phyloP scores from a whole-genome alignment of 352 stramenopile genomes.

The Pythium guiyangense region DNA sequence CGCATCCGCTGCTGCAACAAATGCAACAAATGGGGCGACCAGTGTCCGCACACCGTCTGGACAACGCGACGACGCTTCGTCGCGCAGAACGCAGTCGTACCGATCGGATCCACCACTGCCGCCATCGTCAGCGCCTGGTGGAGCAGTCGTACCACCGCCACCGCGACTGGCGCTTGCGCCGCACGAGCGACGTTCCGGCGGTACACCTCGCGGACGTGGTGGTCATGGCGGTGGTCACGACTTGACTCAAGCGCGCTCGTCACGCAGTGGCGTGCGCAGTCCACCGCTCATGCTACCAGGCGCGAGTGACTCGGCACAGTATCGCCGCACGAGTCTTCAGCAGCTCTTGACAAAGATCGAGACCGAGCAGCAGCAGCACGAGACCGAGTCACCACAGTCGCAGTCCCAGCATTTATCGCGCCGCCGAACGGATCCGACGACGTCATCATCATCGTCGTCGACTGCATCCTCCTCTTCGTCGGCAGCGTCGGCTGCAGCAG shows the following conservation, averaged over 20 bases:
- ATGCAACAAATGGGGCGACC: background rate
- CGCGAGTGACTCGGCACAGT: slow-evolving; percentile 24
- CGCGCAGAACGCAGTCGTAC: background rate
- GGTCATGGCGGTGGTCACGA: too few relatives aligned
- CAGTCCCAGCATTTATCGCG: background rate
- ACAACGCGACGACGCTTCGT: slow-evolving; percentile 4
- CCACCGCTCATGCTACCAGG: slow-evolving; percentile 13
- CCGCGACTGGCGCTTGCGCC: too few relatives aligned
- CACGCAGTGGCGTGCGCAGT: slow-evolving; percentile 3
- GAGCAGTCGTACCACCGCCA: too few relatives aligned
- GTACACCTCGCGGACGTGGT: too few relatives aligned
- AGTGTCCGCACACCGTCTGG: background rate
- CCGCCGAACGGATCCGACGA: background rate
- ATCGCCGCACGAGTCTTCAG: slow-evolving; percentile 50
- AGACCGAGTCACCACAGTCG: background rate
- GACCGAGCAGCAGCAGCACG: slow-evolving; percentile 12
- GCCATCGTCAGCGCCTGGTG: too few relatives aligned
- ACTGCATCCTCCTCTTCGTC: background rate
- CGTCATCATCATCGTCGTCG: too few relatives aligned
- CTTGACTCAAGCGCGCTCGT: background rate
- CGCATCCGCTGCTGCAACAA: slow-evolving; percentile 1
- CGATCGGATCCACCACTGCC: background rate
- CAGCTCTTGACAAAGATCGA: slow-evolving; percentile 44
- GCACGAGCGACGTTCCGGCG: too few relatives aligned
- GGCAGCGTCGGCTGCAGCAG: background rate